Base-by-base conservation (phyloP, 306 rosid genomes). In the Quercus cerris region DNA sequence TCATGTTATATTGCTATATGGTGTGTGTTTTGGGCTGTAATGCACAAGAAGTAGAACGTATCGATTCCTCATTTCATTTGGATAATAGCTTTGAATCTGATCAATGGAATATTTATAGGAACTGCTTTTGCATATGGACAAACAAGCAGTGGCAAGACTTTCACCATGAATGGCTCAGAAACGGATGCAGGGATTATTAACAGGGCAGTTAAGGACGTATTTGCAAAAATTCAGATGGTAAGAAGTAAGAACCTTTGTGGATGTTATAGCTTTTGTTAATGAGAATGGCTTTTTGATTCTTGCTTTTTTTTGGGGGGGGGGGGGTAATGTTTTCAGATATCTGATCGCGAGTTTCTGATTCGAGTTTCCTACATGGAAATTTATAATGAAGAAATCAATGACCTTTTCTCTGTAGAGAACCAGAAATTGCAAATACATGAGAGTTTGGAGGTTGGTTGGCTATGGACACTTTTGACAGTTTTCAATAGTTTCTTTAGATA, bases 111-210 rank as follows among this genome's bases (percentile, higher is more conserved):
- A 61, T 84, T 75, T 56, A 18, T 75, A 95, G 99, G 99, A 85
- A 95, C 99, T 70, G 97, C 97, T 55, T 95, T 95, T 82, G 99
- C 99, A 35, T 95, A 95, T 84, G 98, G 99, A 58, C 99, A 91
- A 87, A 95, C 99, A 46, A 95, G 99, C 81, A 95, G 99, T 90
- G 99, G 99, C 38, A 95, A 95, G 88, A 95, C 99, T 14, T 95
- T 91, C 89, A 95, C 99, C 41, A 95, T 95, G 98, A 93, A 93
- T 84, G 99, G 99, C 73, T 90, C 88, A 25, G 90, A 93, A 79
- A 80, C 68, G 12, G 97, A 95, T 72, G 93, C 93, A 0, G 99
- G 99, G 49, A 87, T 95, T 64, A 95, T 95, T 87, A 92, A 89
- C 77, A 86, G 83, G 5, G 94, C 96, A 2, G 96, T 95, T 6